Conservation (phyloP, 1,284 basidiomycete genomes). For the Puccinia horiana region DNA sequence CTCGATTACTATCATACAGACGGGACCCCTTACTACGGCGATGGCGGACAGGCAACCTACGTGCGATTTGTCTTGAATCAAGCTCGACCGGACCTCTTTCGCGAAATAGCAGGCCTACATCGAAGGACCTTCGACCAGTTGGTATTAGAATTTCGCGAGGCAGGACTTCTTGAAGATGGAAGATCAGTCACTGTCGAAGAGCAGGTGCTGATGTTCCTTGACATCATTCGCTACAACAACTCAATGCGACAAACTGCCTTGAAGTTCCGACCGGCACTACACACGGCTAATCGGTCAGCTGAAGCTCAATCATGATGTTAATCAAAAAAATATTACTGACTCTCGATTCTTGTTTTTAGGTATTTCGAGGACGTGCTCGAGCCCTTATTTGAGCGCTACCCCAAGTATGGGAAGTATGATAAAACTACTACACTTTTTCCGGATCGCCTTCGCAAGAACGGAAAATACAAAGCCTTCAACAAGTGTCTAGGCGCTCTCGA, state of each 20-base stretch:
- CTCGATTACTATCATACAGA: neutral
- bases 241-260: neutral
- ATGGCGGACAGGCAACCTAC: neutral
- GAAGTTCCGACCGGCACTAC: too few relatives aligned
- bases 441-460: neutral
- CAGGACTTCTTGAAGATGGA: neutral
- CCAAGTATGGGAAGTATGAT: neutral
- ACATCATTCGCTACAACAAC: neutral
- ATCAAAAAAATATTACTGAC: neutral
- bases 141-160: neutral
- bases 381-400: neutral
- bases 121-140: neutral
- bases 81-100: neutral
- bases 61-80: neutral
- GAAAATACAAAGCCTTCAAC: neutral
- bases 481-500: neutral
- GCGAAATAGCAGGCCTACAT: neutral
- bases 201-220: neutral
- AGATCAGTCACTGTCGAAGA: neutral
- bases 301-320: neutral
- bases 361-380: neutral
- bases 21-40: neutral
- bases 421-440: neutral
- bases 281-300: neutral
- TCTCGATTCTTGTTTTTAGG: neutral